Evolutionary conservation across 345 rosid species (phyloP).

Genomic region (Eucalyptus marginata): DNA sequence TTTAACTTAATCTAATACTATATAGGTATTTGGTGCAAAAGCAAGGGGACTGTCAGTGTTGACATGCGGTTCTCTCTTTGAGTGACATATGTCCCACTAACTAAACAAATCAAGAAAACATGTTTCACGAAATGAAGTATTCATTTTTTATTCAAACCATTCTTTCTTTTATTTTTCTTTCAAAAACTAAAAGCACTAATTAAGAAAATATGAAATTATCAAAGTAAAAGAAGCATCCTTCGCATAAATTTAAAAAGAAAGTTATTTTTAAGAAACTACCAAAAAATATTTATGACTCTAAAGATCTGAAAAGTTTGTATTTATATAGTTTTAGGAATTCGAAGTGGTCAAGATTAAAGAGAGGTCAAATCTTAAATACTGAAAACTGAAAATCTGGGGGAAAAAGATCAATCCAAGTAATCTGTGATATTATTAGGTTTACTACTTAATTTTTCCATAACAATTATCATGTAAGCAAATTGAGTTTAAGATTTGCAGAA

Average conservation of each 20-base stretch:
- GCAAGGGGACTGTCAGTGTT: background rate
- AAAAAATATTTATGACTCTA: background rate
- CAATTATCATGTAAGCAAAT: background rate
- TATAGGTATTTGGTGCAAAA: background rate
- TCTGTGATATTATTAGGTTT: background rate
- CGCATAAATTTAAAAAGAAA: background rate
- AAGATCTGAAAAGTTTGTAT: background rate
- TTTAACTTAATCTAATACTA: background rate
- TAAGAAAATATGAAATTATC: background rate
- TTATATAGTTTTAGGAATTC: background rate
- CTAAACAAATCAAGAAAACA: background rate
- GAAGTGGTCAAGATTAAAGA: background rate
- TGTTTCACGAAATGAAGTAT: background rate
- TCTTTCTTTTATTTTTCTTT: background rate
- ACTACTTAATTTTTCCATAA: background rate
- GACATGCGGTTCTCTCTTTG: fast-evolving
- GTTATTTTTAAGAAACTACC: background rate
- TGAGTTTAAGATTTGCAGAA: background rate
- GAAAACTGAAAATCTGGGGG: background rate
- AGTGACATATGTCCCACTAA: background rate
- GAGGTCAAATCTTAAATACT: background rate
- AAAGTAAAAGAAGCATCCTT: background rate
- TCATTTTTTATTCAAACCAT: background rate
- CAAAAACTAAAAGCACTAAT: background rate
- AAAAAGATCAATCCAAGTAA: background rate